Conservation (phyloP, 306 rosid genomes). For the Pueraria montana region DNA sequence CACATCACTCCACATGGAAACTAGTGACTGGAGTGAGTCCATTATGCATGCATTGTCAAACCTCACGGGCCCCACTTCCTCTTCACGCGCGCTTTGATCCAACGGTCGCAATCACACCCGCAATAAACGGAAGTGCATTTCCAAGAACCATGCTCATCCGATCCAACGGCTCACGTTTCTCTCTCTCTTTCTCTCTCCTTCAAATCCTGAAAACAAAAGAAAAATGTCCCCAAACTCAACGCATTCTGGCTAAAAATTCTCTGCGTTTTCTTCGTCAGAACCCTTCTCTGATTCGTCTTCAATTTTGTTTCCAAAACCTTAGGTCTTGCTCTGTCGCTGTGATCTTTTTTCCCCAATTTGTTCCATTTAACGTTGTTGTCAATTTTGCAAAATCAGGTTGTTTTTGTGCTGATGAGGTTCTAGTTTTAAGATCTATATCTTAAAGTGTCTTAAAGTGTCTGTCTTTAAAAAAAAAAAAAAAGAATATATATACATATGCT, state of each 20-base stretch:
- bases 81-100: slow-evolving; percentile 94
- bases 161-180: slow-evolving; percentile 77
- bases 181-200: slow-evolving; percentile 56
- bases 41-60: slow-evolving; percentile 63
- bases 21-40: slow-evolving; percentile 14
- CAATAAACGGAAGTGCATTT: slow-evolving; percentile 77
- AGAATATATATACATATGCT: not conserved
- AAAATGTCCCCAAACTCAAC: slow-evolving; percentile 22
- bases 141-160: slow-evolving; percentile 49
- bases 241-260: slow-evolving; percentile 3
- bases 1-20: not conserved
- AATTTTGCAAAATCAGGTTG: not conserved
- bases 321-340: slow-evolving; percentile 37
- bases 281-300: slow-evolving; percentile 19
- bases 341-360: not conserved
- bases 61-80: slow-evolving; percentile 65
- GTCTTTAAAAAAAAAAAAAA: not conserved
- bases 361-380: not conserved
- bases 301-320: slow-evolving; percentile 4
- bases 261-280: slow-evolving; percentile 26
- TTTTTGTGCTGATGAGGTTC: not conserved
- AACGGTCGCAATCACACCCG: slow-evolving; percentile 68
- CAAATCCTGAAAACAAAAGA: slow-evolving; percentile 25
- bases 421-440: slow-evolving; percentile 38
- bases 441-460: not conserved